These are phyloP conservation scores for Tricholoma bakamatsutake DNA, from an alignment of 768 basidiomycete species.

Conservation along the genomic window DNA sequence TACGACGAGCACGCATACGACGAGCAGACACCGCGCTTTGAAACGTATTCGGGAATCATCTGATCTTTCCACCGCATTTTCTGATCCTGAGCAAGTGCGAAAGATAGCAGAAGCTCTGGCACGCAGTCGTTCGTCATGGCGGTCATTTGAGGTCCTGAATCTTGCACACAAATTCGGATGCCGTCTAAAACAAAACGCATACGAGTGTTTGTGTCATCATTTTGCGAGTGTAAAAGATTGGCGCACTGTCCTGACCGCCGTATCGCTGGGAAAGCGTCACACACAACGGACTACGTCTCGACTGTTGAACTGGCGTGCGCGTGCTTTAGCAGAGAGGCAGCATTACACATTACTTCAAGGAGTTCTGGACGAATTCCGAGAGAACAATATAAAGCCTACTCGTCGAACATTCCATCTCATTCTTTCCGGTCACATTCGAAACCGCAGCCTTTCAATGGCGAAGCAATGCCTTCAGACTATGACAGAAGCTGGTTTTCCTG, in stretches of 20 bases:
- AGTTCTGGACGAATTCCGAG: conserved; percentile 46
- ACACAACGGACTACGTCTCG: conserved; percentile 44
- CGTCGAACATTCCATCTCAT: conserved; percentile 67
- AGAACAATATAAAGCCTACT: conserved; percentile 39
- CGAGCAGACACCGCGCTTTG: conserved; percentile 5
- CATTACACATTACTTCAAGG: conserved; percentile 39
- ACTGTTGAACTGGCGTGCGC: conserved; percentile 67
- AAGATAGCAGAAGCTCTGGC: conserved; percentile 28
- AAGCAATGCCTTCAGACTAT: conserved; percentile 49
- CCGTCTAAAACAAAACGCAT: conserved; percentile 44
- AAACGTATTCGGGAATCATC: conserved; percentile 15
- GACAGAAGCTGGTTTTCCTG: conserved; percentile 47
- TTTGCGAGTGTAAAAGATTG: conserved; percentile 45
- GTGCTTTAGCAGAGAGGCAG: conserved; percentile 51
- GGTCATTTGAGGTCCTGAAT: conserved; percentile 38
- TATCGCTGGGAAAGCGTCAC: conserved; percentile 43
- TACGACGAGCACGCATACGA: not conserved
- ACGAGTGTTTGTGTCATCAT: conserved; percentile 49
- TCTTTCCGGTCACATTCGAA: conserved; percentile 61
- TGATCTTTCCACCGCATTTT: conserved; percentile 20
- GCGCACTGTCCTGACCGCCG: conserved; percentile 42
- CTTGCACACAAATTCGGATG: conserved; percentile 47
- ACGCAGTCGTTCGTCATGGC: conserved; percentile 27
- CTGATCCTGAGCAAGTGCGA: conserved; percentile 26
- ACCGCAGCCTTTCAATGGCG: conserved; percentile 55